Conservation (phyloP, 1,284 basidiomycete genomes). For the Melanopsichium pennsylvanicum region DNA sequence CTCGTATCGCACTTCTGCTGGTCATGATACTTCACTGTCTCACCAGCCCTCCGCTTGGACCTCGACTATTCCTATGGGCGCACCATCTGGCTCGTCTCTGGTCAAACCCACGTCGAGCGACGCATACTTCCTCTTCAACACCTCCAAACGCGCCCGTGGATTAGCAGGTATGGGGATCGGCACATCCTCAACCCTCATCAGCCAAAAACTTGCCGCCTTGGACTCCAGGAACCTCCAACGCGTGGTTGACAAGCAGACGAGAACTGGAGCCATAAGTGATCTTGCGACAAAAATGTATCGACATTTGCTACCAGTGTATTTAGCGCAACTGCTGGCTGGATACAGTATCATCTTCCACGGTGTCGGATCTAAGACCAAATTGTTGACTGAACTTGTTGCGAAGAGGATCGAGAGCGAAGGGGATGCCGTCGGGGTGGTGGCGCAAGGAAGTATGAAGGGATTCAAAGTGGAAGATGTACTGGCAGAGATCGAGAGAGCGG, state of each 20-base stretch:
- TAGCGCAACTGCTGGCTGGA: conserved; percentile 37
- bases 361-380: conserved; percentile 31
- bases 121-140: conserved; percentile 50
- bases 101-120: conserved; percentile 43
- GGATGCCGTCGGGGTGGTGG: conserved; percentile 48
- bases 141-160: conserved; percentile 30
- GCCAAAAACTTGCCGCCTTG: conserved; percentile 23
- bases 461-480: conserved; percentile 49
- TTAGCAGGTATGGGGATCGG: conserved; percentile 33
- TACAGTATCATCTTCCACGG: conserved; percentile 49
- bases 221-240: conserved; percentile 23
- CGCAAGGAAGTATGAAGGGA: conserved; percentile 43
- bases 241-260: conserved; percentile 13
- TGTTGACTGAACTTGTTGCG: conserved; percentile 23
- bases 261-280: conserved; percentile 16
- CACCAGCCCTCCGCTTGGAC: conserved; percentile 6
- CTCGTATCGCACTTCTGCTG: neutral
- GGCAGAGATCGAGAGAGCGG: conserved; percentile 26
- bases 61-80: neutral
- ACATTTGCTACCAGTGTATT: conserved; percentile 31
- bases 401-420: conserved; percentile 27
- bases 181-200: conserved; percentile 26
- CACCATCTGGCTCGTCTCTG: conserved; percentile 12
- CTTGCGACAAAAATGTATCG: conserved; percentile 32
- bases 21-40: conserved; percentile 16